Evolutionary conservation across 73 alveolate genomes (phyloP).

Genomic region (Stentor roeselii): DNA sequence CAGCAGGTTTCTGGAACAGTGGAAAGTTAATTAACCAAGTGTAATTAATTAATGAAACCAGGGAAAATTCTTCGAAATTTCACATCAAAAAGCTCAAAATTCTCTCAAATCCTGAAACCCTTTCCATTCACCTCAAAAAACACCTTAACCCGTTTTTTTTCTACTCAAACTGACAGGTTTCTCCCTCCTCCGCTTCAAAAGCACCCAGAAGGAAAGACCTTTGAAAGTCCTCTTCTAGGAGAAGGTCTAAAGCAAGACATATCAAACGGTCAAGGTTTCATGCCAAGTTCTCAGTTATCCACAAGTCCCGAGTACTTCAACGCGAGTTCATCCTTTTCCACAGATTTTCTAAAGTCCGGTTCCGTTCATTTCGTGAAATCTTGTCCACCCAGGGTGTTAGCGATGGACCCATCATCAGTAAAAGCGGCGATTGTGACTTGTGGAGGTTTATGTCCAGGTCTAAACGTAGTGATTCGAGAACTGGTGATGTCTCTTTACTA

Average conservation of each 20-base stretch:
- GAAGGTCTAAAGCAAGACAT: slow-evolving; percentile 2
- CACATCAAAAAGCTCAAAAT: background rate
- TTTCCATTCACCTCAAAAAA: too few relatives aligned
- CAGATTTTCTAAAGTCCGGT: background rate
- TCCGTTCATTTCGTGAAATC: background rate
- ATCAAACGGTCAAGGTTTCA: background rate
- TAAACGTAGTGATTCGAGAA: slow-evolving; percentile 97
- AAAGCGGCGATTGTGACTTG: slow-evolving; percentile 98
- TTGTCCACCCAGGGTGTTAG: background rate
- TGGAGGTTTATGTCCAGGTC: slow-evolving; percentile 99
- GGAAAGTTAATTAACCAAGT: background rate
- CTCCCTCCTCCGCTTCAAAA: background rate
- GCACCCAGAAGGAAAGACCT: background rate
- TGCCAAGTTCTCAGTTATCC: slow-evolving; percentile 7
- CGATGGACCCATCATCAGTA: slow-evolving; percentile 81
- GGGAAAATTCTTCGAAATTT: background rate
- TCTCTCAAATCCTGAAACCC: background rate
- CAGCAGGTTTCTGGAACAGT: background rate
- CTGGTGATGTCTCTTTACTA: slow-evolving; percentile 90
- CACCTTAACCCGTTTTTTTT: background rate
- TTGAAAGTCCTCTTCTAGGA: slow-evolving; percentile 11
- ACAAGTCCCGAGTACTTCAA: background rate
- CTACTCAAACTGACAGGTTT: background rate
- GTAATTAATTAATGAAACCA: too few relatives aligned
- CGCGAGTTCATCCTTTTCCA: background rate